Base-by-base conservation (phyloP, 306 rosid genomes). In the Quercus berberidifolia region DNA sequence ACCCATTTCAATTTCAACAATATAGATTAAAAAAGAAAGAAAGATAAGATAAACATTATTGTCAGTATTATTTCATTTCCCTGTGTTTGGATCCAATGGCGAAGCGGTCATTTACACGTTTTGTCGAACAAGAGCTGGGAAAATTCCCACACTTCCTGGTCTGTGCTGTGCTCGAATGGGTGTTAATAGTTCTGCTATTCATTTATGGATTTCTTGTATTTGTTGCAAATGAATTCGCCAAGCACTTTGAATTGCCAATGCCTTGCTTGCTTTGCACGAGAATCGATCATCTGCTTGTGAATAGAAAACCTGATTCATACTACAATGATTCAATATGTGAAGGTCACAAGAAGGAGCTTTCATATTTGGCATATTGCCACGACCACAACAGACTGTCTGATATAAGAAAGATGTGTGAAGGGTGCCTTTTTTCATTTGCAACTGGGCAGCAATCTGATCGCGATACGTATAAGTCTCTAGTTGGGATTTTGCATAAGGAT, bases 181-280 rank as follows among this genome's bases (percentile, higher is more conserved):
- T 83, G 19, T n/a, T 96, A 33, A 93, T 96, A 69, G 0, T 86
- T 23, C 23, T 91, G 63, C 97, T 96, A 8, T 91, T 91, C 82
- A 49, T 88, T 23, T 94, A 91, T 57, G 98, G 97, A 15, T 85
- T 93, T 63, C 80, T 96, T 3, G 91, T 94, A 3, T 88, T 96
- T 65, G 5, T 76, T 5, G 92, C 99, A 19, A 87, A 88, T 20
- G 94, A 93, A 80, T 96, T 87, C 31, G 93, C 99, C n/a, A 84
- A 64, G 80, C 83, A 89, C 84, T 96, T 96, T 21, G 97, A 90
- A 38, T 83, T 93, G 69, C 77, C 41, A 60, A 67, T 73, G 72
- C 98, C 99, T 0, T 96, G 99, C 64, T 80, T 90, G 88, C 81
- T 93, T 5, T 96, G 99, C 85, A 88, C 97, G 5, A 77, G 96